These are phyloP conservation scores for Hydnomerulius pinastri DNA, from an alignment of 768 basidiomycete species.

Conservation along the genomic window DNA sequence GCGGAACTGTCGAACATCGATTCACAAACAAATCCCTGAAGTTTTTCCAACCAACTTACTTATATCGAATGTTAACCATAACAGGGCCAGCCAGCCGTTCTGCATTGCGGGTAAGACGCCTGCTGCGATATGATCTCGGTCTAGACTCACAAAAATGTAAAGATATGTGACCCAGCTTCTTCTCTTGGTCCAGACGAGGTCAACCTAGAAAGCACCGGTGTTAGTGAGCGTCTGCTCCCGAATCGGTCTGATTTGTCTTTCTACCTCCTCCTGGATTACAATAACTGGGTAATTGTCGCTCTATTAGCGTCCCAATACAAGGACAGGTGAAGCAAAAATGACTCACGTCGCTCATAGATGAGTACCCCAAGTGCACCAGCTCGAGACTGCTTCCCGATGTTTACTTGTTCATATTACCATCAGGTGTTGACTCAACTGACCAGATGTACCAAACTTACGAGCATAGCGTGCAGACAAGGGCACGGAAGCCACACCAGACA, in stretches of 20 bases:
- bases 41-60: not conserved
- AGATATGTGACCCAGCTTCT: slow-evolving; percentile 12
- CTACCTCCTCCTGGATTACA: slow-evolving; percentile 9
- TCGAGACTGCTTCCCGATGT: slow-evolving; percentile 10
- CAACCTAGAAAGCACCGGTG: not conserved
- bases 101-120: not conserved
- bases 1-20: not conserved
- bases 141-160: slow-evolving; percentile 8
- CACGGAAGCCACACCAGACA: not conserved
- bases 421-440: not conserved
- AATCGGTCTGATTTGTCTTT: not conserved
- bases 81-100: slow-evolving; percentile 7
- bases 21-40: not conserved
- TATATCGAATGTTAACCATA: slow-evolving; percentile 6
- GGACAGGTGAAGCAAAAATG: not conserved
- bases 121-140: not conserved
- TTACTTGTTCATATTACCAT: not conserved
- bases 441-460: not conserved
- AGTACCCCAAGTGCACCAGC: slow-evolving; percentile 9
- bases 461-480: not conserved
- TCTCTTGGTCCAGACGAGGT: slow-evolving; percentile 10
- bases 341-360: slow-evolving; percentile 14
- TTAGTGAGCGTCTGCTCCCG: not conserved
- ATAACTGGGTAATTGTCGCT: not conserved
- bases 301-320: too few relatives aligned